These are phyloP conservation scores for Aspergillus aculeatus DNA, from an alignment of 2,329 filamentous ascomycete genomes.

Conservation along the genomic window DNA sequence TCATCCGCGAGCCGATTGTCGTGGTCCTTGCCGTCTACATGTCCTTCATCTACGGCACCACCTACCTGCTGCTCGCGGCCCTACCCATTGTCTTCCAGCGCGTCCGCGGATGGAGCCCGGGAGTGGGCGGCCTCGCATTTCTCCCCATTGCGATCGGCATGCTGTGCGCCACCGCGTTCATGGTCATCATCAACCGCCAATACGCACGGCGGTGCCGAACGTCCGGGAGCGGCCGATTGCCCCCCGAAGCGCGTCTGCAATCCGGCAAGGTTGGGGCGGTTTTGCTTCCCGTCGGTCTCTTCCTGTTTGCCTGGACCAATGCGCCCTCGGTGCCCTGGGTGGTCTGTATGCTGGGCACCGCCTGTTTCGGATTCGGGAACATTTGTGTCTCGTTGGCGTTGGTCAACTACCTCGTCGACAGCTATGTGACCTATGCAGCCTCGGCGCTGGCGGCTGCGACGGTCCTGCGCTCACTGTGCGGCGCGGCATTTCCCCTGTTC, in stretches of 20 bases:
- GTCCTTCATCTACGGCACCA: constrained; percentile 32
- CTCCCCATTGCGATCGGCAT: constrained; percentile 29
- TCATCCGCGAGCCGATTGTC: constrained; percentile 39
- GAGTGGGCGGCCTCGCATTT: constrained; percentile 31
- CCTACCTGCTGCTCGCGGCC: constrained; percentile 29
- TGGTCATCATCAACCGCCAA: constrained; percentile 23
- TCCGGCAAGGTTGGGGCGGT: constrained; percentile 29
- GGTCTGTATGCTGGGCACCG: too few species aligned
- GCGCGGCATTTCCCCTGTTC: too few species aligned
- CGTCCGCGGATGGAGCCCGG: constrained; percentile 28
- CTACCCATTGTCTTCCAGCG: constrained; percentile 32
- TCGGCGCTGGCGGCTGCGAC: too few species aligned
- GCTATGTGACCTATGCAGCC: too few species aligned
- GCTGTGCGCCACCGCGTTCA: constrained; percentile 19
- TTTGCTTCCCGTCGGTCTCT: constrained; percentile 33
- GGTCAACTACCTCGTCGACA: too few species aligned
- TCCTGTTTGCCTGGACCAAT: constrained; percentile 37
- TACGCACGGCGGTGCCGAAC: constrained; percentile 17
- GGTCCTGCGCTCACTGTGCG: too few species aligned
- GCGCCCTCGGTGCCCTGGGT: constrained; percentile 27
- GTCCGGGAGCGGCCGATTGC: constrained; percentile 19
- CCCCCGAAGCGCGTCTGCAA: constrained; percentile 31
- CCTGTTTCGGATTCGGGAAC: too few species aligned
- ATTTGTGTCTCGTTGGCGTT: too few species aligned
- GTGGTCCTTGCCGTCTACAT: constrained; percentile 33